Percentiles rank a stretch among this genome's conserved stretches.
Evolutionary conservation across 441 rosid genomes (phyloP).

Genomic region (Arabidopsis hybrid): DNA sequence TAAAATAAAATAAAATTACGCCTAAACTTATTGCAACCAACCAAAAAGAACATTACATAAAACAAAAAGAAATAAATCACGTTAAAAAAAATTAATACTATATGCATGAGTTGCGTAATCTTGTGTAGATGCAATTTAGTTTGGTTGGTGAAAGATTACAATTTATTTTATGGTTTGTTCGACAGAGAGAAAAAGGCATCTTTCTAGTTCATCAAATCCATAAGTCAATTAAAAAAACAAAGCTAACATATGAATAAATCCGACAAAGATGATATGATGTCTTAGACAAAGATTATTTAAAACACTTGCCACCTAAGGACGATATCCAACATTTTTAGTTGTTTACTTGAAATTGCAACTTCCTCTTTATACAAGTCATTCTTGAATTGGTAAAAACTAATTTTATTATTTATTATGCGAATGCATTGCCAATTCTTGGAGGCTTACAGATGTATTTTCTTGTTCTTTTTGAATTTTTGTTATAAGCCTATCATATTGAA

Average conservation of each 20-base stretch:
- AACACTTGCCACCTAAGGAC: slow-evolving; percentile 28
- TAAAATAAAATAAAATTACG: background rate
- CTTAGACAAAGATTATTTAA: background rate
- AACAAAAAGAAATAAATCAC: background rate
- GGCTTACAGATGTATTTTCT: background rate
- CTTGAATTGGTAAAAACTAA: background rate
- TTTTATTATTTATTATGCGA: background rate
- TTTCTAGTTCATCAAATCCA: slow-evolving; percentile 17
- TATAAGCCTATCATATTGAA: background rate
- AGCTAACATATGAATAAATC: slow-evolving; percentile 25
- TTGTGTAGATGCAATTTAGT: slow-evolving; percentile 23
- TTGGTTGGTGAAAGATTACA: slow-evolving; percentile 26
- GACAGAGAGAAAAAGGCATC: slow-evolving; percentile 21
- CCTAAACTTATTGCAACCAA: background rate
- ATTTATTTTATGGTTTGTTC: slow-evolving; percentile 25
- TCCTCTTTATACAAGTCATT: background rate
- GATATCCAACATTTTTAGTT: slow-evolving; percentile 1
- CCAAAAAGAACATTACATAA: background rate
- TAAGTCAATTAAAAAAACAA: background rate
- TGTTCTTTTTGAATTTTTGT: background rate
- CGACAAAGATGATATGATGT: slow-evolving; percentile 29
- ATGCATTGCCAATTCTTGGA: background rate
- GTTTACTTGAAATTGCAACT: slow-evolving; percentile 3
- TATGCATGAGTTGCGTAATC: slow-evolving; percentile 18
- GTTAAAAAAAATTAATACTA: background rate